A percentile compares a stretch with the other conserved stretches of the same genome.
These are phyloP conservation scores for Coix lacrymajobi DNA, from an alignment of 176 grass and related monocot genomes.

Conservation along the genomic window DNA sequence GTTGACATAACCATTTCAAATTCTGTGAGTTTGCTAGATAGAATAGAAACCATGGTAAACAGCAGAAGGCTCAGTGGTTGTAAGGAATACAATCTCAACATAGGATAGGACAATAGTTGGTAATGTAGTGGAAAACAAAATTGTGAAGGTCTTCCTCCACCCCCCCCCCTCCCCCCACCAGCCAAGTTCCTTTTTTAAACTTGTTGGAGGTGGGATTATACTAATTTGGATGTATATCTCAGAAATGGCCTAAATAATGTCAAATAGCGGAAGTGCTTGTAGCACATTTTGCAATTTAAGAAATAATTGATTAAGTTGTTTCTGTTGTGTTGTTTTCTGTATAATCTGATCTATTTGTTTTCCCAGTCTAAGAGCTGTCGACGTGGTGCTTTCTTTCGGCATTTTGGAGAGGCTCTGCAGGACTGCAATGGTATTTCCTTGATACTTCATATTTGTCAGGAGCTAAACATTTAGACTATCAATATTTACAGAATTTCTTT, in stretches of 20 bases:
- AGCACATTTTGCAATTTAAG: constrained; percentile 5
- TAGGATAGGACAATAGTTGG: not conserved
- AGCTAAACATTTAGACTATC: constrained; percentile 2
- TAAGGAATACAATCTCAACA: not conserved
- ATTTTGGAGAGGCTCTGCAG: constrained; percentile 81
- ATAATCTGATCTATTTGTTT: constrained; percentile 28
- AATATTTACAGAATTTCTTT: constrained; percentile 4
- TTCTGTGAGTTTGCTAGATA: not conserved
- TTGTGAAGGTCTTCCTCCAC: not conserved
- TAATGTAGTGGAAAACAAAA: not conserved
- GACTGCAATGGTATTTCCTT: constrained; percentile 73
- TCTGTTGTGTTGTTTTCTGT: not conserved
- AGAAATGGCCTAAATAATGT: not conserved
- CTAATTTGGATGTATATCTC: not conserved
- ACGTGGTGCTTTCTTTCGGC: constrained; percentile 70
- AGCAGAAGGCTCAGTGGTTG: not conserved
- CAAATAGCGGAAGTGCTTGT: not conserved
- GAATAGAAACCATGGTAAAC: not conserved
- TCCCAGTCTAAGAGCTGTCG: constrained; percentile 76
- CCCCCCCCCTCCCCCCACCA: too few relatives aligned
- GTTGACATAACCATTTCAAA: not conserved
- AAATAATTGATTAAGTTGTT: not conserved
- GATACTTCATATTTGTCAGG: not conserved
- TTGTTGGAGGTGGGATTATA: not conserved
- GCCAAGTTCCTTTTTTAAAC: not conserved